These are phyloP conservation scores for Spathaspora gorwiae DNA, from an alignment of 805 yeast genomes.

Conservation along the genomic window DNA sequence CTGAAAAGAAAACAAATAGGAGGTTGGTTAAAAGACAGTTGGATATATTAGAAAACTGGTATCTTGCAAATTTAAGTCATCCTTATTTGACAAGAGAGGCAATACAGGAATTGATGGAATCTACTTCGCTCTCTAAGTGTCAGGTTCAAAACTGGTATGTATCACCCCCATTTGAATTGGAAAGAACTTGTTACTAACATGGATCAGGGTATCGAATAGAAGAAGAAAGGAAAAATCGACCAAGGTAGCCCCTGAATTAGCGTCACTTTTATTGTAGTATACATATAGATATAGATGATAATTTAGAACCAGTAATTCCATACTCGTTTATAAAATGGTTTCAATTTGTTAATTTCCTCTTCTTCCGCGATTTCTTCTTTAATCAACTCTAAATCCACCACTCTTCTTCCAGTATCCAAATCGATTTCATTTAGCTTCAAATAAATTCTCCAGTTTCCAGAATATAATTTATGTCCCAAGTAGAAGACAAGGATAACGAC, in stretches of 20 bases:
- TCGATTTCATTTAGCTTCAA: slow-evolving; percentile 29
- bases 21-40: too few relatives aligned
- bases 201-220: slow-evolving; percentile 52
- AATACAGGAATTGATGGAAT: too few relatives aligned
- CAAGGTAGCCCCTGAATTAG: neutral
- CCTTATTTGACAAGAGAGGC: too few relatives aligned
- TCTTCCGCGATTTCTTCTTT: slow-evolving; percentile 34
- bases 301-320: slow-evolving; percentile 18
- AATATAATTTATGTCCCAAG: slow-evolving; percentile 37
- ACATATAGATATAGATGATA: neutral
- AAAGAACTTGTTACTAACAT: slow-evolving; percentile 3
- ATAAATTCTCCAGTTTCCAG: slow-evolving; percentile 28
- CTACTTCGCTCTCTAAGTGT: too few relatives aligned
- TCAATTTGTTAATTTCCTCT: slow-evolving; percentile 17
- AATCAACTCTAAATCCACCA: slow-evolving; percentile 26
- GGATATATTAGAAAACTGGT: too few relatives aligned
- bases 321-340: slow-evolving; percentile 18
- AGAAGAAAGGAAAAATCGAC: slow-evolving; percentile 25
- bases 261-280: neutral
- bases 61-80: too few relatives aligned
- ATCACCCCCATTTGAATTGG: neutral
- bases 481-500: slow-evolving; percentile 28
- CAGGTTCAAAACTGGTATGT: too few relatives aligned
- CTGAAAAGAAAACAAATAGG: too few relatives aligned
- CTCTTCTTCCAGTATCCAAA: slow-evolving; percentile 34